These are phyloP conservation scores for Escovopsis sp. DNA, from an alignment of 2,329 filamentous ascomycete genomes.

Conservation along the genomic window DNA sequence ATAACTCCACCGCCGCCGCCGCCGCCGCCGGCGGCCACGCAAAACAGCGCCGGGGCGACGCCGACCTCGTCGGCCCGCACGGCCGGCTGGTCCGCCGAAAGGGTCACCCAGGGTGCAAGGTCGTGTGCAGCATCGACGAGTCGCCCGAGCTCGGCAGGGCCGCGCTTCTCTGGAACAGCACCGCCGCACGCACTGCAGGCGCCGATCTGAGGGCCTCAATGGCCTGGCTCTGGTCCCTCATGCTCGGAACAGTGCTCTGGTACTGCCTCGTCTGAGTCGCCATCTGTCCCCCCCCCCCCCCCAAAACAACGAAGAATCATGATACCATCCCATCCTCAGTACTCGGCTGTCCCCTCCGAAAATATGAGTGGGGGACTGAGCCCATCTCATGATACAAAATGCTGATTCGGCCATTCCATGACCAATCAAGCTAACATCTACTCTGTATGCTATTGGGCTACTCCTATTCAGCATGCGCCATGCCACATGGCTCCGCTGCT, in stretches of 20 bases:
- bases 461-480: no score
- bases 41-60: background rate
- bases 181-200: slow-evolving; percentile 7
- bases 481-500: no score
- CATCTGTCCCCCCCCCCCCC: background rate
- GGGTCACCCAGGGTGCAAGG: slow-evolving; percentile 9
- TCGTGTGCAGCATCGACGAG: slow-evolving; percentile 21
- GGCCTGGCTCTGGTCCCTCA: slow-evolving; percentile 4
- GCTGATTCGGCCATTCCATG: no score
- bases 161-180: slow-evolving; percentile 13
- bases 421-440: no score
- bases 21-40: no score
- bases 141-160: slow-evolving; percentile 13
- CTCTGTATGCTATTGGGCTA: no score
- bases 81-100: slow-evolving; percentile 21
- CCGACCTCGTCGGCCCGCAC: slow-evolving; percentile 8
- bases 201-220: background rate
- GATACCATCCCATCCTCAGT: no score
- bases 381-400: no score
- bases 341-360: no score
- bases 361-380: no score
- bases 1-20: slow-evolving; percentile 25
- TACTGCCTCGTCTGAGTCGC: background rate
- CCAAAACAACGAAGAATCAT: background rate
- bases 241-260: background rate